Evolutionary conservation across 805 yeast species (phyloP), one percentile per base, ranked within the genome.

Genomic region (Sungouiella blattae): DNA sequence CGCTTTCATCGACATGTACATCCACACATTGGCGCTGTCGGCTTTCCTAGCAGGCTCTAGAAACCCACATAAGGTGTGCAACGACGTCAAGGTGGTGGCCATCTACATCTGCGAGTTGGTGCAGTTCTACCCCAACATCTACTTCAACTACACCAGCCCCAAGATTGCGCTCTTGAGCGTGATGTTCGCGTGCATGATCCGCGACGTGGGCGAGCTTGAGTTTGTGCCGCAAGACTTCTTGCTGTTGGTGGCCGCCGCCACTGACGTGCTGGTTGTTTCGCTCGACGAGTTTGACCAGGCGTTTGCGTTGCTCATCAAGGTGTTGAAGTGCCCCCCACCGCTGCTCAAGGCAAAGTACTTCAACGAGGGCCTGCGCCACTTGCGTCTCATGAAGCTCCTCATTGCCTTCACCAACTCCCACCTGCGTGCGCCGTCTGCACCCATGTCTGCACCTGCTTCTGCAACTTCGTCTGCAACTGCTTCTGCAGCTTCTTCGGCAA

Each of bases 71-170:
- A 44, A 43, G 40, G 47, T 43, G 18, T 50, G 50, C 45, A 62
- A 69, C 41, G 77, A 74, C 38, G 60, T 80, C 41, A 77, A 74
- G 48, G 58, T 69, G 31, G 75, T 82, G 39, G 69, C 86, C 11
- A 60, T 76, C 40, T 77, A 78, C 60, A 55, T 83, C 29, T 79
- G 87, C 49, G 88, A 83, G 52, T 61, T 82, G 47, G 69, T 80
- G 36, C 79, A 77, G 40, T 80, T 83, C 55, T 75, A 80, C 52
- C 72, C 77, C 33, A 72, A 71, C 39, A 60, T 81, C 39, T 73
- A 78, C 37, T 73, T 76, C 53, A 69, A 68, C 43, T 74, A 83
- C 28, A 64, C 73, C 38, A 75, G 82, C 28, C 68, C 83, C 15
- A 32, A 39, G 28, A 55, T 80, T 28, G 69, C 75, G 17, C 53